These are phyloP conservation scores for Silybum marianum DNA, from an alignment of 129 eudicot species.

Conservation along the genomic window DNA sequence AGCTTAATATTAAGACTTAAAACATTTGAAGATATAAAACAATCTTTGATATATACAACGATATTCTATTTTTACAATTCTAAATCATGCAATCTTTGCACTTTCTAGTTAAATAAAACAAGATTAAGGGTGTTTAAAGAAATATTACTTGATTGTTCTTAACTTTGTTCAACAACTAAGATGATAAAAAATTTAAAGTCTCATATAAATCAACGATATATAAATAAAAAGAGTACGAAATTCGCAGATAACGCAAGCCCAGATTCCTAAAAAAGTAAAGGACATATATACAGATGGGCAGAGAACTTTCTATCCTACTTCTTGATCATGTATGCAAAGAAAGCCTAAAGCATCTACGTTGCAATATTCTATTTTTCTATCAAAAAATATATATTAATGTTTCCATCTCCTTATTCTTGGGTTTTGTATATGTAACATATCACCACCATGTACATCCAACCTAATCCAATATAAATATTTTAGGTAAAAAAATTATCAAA, in stretches of 20 bases:
- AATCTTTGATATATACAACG: not conserved
- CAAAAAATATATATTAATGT: not conserved
- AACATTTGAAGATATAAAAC: not conserved
- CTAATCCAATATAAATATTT: constrained; percentile 9
- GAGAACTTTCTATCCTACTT: constrained; percentile 22
- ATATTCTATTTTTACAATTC: too few species aligned
- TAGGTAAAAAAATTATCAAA: not conserved
- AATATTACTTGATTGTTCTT: not conserved
- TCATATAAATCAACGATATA: not conserved
- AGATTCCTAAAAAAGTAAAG: constrained; percentile 26
- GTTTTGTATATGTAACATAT: not conserved
- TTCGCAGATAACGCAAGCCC: constrained; percentile 21
- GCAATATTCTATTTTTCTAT: not conserved
- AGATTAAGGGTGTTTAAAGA: not conserved
- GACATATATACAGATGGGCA: constrained; percentile 22
- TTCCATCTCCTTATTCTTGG: not conserved
- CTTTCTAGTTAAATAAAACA: not conserved
- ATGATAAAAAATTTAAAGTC: not conserved
- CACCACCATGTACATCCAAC: not conserved
- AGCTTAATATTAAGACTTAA: not conserved
- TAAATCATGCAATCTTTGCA: not conserved
- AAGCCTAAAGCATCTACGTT: constrained; percentile 20
- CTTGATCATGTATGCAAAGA: constrained; percentile 6
- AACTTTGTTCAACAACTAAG: not conserved
- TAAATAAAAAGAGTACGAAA: constrained; percentile 11